Conservation (phyloP, 495 filamentous ascomycete species). For the Aspergillus heteromorphus region DNA sequence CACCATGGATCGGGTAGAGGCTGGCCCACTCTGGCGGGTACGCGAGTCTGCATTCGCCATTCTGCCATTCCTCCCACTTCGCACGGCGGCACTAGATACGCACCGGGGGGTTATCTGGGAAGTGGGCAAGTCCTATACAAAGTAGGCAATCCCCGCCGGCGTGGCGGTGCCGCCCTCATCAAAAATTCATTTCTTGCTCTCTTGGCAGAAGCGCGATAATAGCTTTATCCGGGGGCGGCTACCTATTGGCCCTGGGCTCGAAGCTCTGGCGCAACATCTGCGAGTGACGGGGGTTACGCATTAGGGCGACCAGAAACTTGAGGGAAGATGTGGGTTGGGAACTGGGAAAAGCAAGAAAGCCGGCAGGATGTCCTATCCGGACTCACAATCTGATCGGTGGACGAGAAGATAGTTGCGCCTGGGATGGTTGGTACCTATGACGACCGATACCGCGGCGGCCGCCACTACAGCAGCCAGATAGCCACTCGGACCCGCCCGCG, state of each 20-base stretch:
- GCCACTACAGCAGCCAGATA: no score
- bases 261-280: no score
- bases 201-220: neutral
- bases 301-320: no score
- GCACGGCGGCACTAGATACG: no score
- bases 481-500: neutral
- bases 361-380: neutral
- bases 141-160: neutral
- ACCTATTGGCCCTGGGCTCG: neutral
- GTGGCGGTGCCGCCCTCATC: neutral
- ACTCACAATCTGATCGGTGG: neutral
- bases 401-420: neutral
- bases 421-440: no score
- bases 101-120: neutral
- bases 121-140: neutral
- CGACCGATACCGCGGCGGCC: neutral
- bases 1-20: neutral
- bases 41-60: neutral
- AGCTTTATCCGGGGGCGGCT: neutral
- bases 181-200: neutral
- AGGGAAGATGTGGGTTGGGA: no score
- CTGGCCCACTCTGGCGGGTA: neutral
- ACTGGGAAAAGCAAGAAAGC: no score
- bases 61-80: no score
- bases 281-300: no score